Evolutionary conservation across 2,329 filamentous ascomycete species (phyloP), one percentile per base, ranked within the genome.

Genomic region (Fusarium armeniacum): DNA sequence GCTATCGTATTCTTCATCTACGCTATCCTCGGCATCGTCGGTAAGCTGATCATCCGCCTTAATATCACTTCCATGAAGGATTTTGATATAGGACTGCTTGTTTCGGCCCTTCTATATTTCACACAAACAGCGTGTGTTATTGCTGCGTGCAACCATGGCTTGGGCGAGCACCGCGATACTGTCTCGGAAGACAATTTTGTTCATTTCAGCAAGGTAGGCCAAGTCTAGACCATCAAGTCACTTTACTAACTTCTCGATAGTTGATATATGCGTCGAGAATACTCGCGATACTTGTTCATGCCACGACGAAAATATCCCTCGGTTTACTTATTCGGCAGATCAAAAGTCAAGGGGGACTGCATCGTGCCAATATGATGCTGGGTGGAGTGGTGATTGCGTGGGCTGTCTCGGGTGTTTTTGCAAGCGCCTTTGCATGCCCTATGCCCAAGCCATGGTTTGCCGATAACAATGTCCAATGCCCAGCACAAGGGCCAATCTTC

Each of bases 291-390:
- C 38, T 74, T 5, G 38, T 73, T 50, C 54, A 61, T 50, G 67
- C 58, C 4, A 61, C 53, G 13, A 71, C 72, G 3, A 74, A 74
- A 30, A 50, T 74, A 15, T 71, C 72, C 3, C 56, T 74, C 6
- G 62, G 72, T 5, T 61, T 74, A 3, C 72, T 74, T 7, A 70
- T 74, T 6, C 33, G 72, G n/a, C 72, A 74, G 33, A 74, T 74
- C 30, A 47, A 62, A 41, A 57, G 58, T 11, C 58, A 60, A 24
- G 68, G 72, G 3, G 53, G 56, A 2, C 50, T 74, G 0, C 69
- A 74, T 33, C 16, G 47, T 9, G 70, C 72, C 0, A 74, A 74
- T 13, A 43, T 64, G 30, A 28, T 59, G 1, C 54, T 74, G 0
- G 61, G 65, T 1, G 67, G 51, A 9, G 15, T 55, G 5, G 50